phyloP scores from a whole-genome alignment of 2,329 filamentous ascomycete species.

The Geosmithia morbida region DNA sequence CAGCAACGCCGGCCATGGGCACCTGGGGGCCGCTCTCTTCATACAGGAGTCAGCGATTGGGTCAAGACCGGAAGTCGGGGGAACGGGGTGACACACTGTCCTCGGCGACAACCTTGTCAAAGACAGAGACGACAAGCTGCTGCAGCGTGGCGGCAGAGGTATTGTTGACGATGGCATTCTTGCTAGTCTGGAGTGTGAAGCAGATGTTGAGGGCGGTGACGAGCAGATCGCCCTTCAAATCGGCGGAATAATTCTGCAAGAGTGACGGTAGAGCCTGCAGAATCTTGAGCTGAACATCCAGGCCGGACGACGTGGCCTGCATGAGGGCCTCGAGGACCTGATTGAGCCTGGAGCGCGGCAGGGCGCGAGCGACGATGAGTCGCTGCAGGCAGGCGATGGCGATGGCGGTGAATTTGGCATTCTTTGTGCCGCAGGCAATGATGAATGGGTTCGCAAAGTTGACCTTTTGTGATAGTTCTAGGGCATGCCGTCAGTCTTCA shows the following conservation, averaged over 20 bases:
- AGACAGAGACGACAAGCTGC: slow-evolving; percentile 82
- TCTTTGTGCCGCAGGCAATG: slow-evolving; percentile 79
- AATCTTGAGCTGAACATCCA: slow-evolving; percentile 93
- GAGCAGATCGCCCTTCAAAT: slow-evolving; percentile 68
- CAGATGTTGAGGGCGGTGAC: slow-evolving; percentile 80
- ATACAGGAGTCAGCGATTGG: slow-evolving; percentile 5
- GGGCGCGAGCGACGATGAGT: slow-evolving; percentile 66
- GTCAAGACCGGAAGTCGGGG: not conserved
- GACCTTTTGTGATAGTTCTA: slow-evolving; percentile 69
- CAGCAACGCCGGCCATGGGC: slow-evolving; percentile 50
- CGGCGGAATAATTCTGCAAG: slow-evolving; percentile 75
- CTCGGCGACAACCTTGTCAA: slow-evolving; percentile 77
- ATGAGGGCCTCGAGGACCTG: slow-evolving; percentile 81
- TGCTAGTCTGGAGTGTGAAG: slow-evolving; percentile 78
- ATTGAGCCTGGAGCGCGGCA: slow-evolving; percentile 65
- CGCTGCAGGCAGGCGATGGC: slow-evolving; percentile 82
- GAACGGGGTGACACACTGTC: slow-evolving; percentile 43
- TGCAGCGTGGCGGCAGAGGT: slow-evolving; percentile 94
- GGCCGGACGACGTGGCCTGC: slow-evolving; percentile 63
- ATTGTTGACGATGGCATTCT: slow-evolving; percentile 86
- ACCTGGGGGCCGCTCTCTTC: slow-evolving; percentile 32
- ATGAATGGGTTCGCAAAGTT: slow-evolving; percentile 90
- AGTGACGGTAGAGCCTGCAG: slow-evolving; percentile 81
- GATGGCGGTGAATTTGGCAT: slow-evolving; percentile 78
- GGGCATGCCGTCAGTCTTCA: slow-evolving; percentile 6